These are phyloP conservation scores for Carallia brachiata DNA, from an alignment of 345 rosid species.

Conservation along the genomic window DNA sequence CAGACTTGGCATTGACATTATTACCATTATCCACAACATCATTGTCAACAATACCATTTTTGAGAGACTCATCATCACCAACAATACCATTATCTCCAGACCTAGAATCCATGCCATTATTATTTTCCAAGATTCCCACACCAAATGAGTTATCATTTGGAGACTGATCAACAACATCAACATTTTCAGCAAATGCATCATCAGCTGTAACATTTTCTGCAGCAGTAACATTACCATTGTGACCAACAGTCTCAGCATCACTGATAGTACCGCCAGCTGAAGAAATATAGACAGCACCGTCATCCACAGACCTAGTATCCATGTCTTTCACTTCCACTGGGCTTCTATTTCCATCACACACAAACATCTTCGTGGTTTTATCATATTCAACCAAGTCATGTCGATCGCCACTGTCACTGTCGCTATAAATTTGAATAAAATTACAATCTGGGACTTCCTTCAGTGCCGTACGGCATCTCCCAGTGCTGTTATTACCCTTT, in stretches of 20 bases:
- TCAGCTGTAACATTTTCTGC: not conserved
- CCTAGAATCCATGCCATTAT: not conserved
- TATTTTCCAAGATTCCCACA: not conserved
- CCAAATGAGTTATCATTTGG: not conserved
- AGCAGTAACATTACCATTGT: not conserved
- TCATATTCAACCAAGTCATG: not conserved
- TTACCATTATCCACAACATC: not conserved
- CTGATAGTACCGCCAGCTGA: not conserved
- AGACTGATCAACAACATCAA: not conserved
- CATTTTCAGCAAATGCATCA: not conserved
- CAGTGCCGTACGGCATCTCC: not conserved
- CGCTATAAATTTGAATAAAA: not conserved
- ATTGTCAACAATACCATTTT: not conserved
- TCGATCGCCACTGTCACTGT: slow-evolving; percentile 9
- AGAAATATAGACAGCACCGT: not conserved
- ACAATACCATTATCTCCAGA: not conserved
- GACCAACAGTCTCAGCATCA: not conserved
- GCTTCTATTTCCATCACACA: not conserved
- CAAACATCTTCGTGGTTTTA: not conserved
- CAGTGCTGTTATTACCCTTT: not conserved
- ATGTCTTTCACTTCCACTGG: too few relatives aligned
- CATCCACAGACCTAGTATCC: not conserved
- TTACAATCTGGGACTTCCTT: not conserved
- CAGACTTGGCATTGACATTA: too few relatives aligned
- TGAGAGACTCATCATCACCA: not conserved